A percentile compares a stretch with the other conserved stretches of the same genome.
phyloP scores from a whole-genome alignment of 805 yeast genomes.

The Pichia exigua region DNA sequence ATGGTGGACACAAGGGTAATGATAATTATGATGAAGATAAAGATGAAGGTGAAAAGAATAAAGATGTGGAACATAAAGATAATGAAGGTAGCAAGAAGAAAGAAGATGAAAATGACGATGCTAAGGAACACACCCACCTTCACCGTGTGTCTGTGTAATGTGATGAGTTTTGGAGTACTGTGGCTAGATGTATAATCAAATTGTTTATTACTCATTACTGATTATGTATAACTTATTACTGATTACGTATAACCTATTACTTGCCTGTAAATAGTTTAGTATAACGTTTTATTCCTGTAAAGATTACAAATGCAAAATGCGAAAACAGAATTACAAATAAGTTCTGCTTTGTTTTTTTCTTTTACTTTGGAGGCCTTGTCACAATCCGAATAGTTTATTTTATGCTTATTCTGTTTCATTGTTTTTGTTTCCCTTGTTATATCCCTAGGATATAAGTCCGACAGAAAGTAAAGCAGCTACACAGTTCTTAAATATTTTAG shows the following conservation, averaged over 20 bases:
- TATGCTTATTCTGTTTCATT: no score
- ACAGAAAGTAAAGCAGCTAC: background rate
- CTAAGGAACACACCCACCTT: background rate
- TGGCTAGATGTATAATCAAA: no score
- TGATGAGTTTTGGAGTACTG: background rate
- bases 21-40: background rate
- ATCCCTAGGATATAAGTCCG: no score
- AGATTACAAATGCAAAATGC: background rate
- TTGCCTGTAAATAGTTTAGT: background rate
- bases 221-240: no score
- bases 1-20: slow-evolving; percentile 1
- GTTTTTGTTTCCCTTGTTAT: background rate
- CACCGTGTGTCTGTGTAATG: background rate
- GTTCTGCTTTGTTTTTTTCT: background rate
- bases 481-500: background rate
- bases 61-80: background rate
- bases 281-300: background rate
- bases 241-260: background rate
- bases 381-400: background rate
- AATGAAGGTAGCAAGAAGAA: background rate
- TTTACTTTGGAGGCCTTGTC: background rate
- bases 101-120: background rate
- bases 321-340: no score
- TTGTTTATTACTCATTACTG: no score
- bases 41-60: slow-evolving; percentile 4